These are phyloP conservation scores for Trifolium subterraneum DNA, from an alignment of 306 rosid species.

Conservation along the genomic window DNA sequence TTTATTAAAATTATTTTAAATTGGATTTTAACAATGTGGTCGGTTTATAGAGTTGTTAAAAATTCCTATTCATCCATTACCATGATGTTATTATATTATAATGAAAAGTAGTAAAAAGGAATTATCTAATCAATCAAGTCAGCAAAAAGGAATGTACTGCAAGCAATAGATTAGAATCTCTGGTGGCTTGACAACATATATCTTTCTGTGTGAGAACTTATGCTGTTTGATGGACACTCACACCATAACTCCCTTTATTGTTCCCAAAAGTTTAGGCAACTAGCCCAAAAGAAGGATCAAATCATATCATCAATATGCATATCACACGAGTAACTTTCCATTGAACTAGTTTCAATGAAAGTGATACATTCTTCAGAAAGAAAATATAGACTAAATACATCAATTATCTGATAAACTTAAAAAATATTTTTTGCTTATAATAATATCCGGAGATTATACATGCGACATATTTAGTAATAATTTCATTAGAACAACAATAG, in stretches of 20 bases:
- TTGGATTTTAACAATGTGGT: background rate
- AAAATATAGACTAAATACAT: no score
- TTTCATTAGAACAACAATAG: background rate
- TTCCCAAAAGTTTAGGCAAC: conserved; percentile 54
- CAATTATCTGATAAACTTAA: no score
- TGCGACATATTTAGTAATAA: background rate
- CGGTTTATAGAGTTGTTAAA: background rate
- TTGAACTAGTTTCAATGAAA: no score
- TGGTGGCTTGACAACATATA: conserved; percentile 48
- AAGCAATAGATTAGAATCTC: conserved; percentile 51
- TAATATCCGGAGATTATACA: no score
- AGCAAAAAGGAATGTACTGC: conserved; percentile 45
- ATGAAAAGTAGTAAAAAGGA: conserved; percentile 11
- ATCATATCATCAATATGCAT: conserved; percentile 45
- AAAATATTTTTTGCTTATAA: no score
- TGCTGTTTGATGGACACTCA: conserved; percentile 36
- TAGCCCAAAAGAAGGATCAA: conserved; percentile 51
- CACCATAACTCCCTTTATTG: conserved; percentile 51
- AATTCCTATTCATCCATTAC: conserved; percentile 1
- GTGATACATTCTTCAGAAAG: no score
- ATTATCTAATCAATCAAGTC: conserved; percentile 45
- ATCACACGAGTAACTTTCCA: conserved; percentile 40
- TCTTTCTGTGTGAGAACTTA: conserved; percentile 50
- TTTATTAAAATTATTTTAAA: no score
- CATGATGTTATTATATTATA: background rate